Conservation (phyloP, 495 filamentous ascomycete genomes). For the Baudoinia panamericana region DNA sequence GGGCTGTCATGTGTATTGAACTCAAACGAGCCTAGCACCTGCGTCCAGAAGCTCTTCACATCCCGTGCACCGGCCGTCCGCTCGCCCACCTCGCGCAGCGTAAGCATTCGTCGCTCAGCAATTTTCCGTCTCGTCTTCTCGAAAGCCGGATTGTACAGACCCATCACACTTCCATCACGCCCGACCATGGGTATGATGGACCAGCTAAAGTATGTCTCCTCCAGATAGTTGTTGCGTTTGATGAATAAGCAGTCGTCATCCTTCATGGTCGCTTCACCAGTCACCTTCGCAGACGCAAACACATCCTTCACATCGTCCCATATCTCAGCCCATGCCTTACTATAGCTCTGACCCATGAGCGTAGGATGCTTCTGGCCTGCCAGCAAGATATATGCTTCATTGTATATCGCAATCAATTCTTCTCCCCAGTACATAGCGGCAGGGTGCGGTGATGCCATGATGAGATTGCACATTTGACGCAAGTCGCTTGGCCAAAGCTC, state of each 20-base stretch:
- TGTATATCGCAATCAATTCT: slow-evolving; percentile 55
- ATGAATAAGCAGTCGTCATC: slow-evolving; percentile 58
- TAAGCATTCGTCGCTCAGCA: slow-evolving; percentile 52
- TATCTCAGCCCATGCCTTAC: slow-evolving; percentile 51
- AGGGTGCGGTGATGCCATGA: slow-evolving; percentile 61
- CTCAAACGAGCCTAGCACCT: slow-evolving; percentile 43
- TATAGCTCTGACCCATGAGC: slow-evolving; percentile 55
- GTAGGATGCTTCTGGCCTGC: slow-evolving; percentile 56
- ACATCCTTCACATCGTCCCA: slow-evolving; percentile 50
- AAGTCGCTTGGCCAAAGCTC: slow-evolving; percentile 50
- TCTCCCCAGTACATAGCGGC: slow-evolving; percentile 61
- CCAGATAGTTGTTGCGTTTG: slow-evolving; percentile 44
- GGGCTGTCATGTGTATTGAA: slow-evolving; percentile 51
- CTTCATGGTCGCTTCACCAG: slow-evolving; percentile 59
- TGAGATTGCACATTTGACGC: slow-evolving; percentile 47
- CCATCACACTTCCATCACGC: slow-evolving; percentile 47
- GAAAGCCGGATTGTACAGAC: slow-evolving; percentile 56
- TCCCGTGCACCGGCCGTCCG: slow-evolving; percentile 53
- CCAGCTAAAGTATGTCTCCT: slow-evolving; percentile 61
- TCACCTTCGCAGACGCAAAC: slow-evolving; percentile 42
- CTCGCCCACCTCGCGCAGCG: slow-evolving; percentile 56
- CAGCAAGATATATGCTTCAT: slow-evolving; percentile 55
- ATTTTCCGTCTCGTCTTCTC: slow-evolving; percentile 54
- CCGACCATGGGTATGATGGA: slow-evolving; percentile 53
- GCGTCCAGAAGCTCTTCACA: slow-evolving; percentile 48